phyloP scores from a whole-genome alignment of 1,284 basidiomycete genomes.

The Apiotrichum veenhuisii region DNA sequence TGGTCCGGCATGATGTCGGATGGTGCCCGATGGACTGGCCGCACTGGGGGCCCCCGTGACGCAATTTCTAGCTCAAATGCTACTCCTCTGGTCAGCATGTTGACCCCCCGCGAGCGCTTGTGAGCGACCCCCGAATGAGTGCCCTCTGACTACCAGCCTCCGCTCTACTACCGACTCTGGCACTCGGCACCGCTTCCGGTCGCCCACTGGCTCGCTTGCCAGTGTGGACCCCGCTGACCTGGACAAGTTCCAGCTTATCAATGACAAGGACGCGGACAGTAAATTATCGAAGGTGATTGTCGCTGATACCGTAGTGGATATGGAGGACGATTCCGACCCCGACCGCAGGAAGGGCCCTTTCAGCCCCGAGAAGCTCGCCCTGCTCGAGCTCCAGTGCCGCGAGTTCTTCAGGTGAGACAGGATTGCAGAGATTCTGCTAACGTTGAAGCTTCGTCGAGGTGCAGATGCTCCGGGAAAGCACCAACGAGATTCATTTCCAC shows the following conservation, averaged over 20 bases:
- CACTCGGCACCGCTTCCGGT: neutral
- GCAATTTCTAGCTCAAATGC: neutral
- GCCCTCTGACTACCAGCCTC: neutral
- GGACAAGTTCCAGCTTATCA: too few relatives aligned
- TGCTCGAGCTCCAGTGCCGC: slow-evolving; percentile 38
- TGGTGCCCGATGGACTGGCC: neutral
- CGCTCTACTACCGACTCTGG: neutral
- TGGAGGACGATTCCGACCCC: neutral
- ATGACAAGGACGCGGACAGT: too few relatives aligned
- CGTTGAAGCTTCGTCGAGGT: slow-evolving; percentile 27
- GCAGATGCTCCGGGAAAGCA: slow-evolving; percentile 30
- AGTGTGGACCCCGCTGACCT: too few relatives aligned
- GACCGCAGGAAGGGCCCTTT: slow-evolving; percentile 10
- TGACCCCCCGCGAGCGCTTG: slow-evolving; percentile 37
- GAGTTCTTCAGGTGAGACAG: slow-evolving; percentile 34
- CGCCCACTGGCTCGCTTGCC: neutral
- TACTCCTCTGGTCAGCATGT: slow-evolving; percentile 24
- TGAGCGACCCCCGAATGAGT: slow-evolving; percentile 6
- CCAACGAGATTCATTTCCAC: slow-evolving; percentile 66
- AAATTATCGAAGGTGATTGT: too few relatives aligned
- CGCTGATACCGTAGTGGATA: neutral
- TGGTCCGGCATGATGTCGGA: neutral
- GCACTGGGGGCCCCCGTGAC: too few relatives aligned
- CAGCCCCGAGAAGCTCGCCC: slow-evolving; percentile 31
- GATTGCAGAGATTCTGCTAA: neutral